These are phyloP conservation scores for Dovyalis caffra DNA, from an alignment of 345 rosid species.

Conservation along the genomic window DNA sequence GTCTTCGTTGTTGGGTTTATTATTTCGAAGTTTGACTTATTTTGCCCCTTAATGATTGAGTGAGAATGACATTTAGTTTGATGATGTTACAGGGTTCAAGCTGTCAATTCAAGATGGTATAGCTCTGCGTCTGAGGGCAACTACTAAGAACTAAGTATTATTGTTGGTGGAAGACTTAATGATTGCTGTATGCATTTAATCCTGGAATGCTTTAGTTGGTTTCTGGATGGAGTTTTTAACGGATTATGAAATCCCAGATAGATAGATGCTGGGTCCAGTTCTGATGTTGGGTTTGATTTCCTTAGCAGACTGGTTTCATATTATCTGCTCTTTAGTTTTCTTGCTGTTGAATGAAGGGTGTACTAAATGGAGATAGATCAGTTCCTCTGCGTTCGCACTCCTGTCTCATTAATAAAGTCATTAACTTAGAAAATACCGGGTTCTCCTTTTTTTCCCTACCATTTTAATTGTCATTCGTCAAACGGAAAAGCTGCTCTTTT, in stretches of 20 bases:
- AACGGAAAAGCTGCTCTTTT: too few species aligned
- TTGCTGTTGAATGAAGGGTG: constrained; percentile 25
- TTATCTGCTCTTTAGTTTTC: constrained; percentile 18
- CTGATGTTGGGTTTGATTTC: constrained; percentile 24
- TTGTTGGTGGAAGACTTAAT: constrained; percentile 29
- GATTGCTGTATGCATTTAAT: constrained; percentile 37
- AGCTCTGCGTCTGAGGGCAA: constrained; percentile 12
- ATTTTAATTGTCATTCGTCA: too few species aligned
- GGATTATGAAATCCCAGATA: constrained; percentile 25
- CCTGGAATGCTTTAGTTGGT: constrained; percentile 34
- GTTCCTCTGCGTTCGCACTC: background rate
- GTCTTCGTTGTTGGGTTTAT: too few species aligned
- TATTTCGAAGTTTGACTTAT: too few species aligned
- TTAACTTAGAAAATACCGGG: background rate
- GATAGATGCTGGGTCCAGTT: constrained; percentile 27
- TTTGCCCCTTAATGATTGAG: too few species aligned
- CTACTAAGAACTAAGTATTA: constrained; percentile 22
- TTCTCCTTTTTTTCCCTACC: background rate
- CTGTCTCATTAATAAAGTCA: constrained; percentile 21
- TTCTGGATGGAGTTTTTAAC: constrained; percentile 27
- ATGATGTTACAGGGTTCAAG: constrained; percentile 24
- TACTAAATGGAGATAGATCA: constrained; percentile 16
- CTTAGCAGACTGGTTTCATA: constrained; percentile 25
- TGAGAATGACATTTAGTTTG: too few species aligned
- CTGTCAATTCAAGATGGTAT: constrained; percentile 10